Percentiles rank a stretch among this genome's conserved stretches.
Evolutionary conservation across 768 basidiomycete species (phyloP).

Genomic region (Tylopilus sp.): DNA sequence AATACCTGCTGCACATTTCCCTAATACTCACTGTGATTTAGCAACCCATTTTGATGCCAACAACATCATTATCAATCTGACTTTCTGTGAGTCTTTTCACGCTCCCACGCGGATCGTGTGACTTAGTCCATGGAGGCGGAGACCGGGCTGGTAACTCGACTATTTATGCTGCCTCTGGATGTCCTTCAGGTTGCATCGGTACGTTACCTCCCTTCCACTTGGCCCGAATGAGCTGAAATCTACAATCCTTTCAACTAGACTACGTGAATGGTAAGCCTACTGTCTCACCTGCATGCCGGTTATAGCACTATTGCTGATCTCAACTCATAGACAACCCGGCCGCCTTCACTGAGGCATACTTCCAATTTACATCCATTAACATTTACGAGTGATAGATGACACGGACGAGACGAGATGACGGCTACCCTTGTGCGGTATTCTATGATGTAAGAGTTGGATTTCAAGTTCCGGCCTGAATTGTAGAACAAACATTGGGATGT

Average conservation of each 20-base stretch:
- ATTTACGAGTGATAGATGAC: slow-evolving; percentile 32
- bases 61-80: slow-evolving; percentile 34
- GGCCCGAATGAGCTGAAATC: neutral
- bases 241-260: slow-evolving; percentile 8
- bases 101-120: neutral
- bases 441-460: slow-evolving; percentile 1
- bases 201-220: neutral
- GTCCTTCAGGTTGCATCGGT: slow-evolving; percentile 31
- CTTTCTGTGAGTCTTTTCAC: slow-evolving; percentile 26
- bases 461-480: neutral
- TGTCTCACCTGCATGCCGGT: neutral
- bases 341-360: slow-evolving; percentile 42
- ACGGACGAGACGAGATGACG: too few relatives aligned
- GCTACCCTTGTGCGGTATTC: neutral
- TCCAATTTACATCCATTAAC: slow-evolving; percentile 36
- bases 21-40: slow-evolving; percentile 34
- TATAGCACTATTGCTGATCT: neutral
- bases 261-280: slow-evolving; percentile 26
- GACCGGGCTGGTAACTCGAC: slow-evolving; percentile 29
- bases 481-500: neutral
- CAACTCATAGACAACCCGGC: slow-evolving; percentile 30
- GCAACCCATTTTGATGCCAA: slow-evolving; percentile 33
- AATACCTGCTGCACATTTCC: neutral
- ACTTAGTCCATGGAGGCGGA: slow-evolving; percentile 21
- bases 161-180: slow-evolving; percentile 29